Base-by-base conservation (phyloP, 2,329 filamentous ascomycete species). In the Magnaporthiopsis poae region DNA sequence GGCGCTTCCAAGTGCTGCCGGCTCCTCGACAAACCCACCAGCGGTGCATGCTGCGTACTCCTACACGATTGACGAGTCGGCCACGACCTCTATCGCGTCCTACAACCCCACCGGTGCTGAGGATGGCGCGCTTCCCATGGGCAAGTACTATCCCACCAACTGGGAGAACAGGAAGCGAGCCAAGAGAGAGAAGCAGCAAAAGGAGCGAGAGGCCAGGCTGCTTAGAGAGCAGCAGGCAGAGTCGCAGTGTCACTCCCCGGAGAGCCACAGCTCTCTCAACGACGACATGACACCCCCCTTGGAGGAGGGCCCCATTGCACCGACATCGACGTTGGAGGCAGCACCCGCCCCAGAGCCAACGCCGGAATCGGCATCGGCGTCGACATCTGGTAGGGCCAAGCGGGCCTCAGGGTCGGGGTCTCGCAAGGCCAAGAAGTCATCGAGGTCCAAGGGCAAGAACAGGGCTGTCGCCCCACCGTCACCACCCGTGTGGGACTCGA, bases 91-190 rank as follows among this genome's bases (percentile, higher is more conserved):
- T 4, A 63, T 84, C 52, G 75, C 82, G 11, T 83, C 82, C 1
- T 85, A 84, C 68, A 76, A 82, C 39, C 81, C 83, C 8, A 80
- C 79, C 33, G 82, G 82, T 2, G 76, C 80, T 56, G 79, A 81
- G 64, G 79, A 80, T 56, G 78, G 74, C 52, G 74, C 79, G 4
- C 74, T 86, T 39, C 83, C 85, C 0, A 78, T 86, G 75, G 86
- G 86, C 31, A 88, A 87, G 74, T 88, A 88, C 71, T 86, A 88
- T 67, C 86, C 86, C 0, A 82, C 84, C 33, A 87, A 87, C 74
- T 88, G 86, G 70, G 83, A 86, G 69, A 77, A 76, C 35, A 73
- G 77, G 64, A 76, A 74, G 64, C 62, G 68, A 56, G 71, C 75
- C 11, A 71, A 72, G 60, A 46, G 46, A 31, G 63, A 62, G 67